Evolutionary conservation across 164 flowering plant species (phyloP), one percentile per base, ranked within the genome.

Genomic region (Dillenia suffruticosa): DNA sequence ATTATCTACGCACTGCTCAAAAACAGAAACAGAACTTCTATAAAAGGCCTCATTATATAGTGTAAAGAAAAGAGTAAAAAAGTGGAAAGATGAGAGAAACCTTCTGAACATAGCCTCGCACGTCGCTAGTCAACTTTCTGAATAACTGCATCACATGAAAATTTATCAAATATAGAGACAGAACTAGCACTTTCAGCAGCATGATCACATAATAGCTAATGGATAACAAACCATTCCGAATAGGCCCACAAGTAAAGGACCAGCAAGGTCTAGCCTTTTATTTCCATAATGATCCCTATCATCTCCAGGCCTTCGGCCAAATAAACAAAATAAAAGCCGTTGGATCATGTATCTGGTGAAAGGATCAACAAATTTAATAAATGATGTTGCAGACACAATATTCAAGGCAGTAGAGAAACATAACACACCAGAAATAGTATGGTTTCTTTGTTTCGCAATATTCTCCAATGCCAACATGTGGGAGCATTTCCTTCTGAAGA

Each of bases 231-330:
- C 96, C 97, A 85, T 87, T 80, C 99, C 77, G 66, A 95, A 95
- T 13, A 95, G 71, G 70, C 98, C 93, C 58, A 96, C 97, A 65
- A 95, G 91, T 73, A 95, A 72, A 53, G 99, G 99, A 72, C 99
- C 97, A 70, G 99, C 99, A 72, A 94, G 99, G 70, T 94, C 99
- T 63, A 94, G 84, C 46, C 99, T 84, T 72, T 95, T 95, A 72
- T 95, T 95, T 8, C 97, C 97, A 70, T 95, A 95, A 72, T 95
- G 99, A 80, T 95, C 99, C 64, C 99, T 80, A 69, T 95, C 99
- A 76, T 95, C 99, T 73, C 92, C 99, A 51, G 96, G 79, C 71
- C 98, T 85, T 68, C 98, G 96, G 13, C 92, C 98, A 76, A 92
- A 79, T 1, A 97, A 98, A 80, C 97, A 90, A 9, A 92, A 75